Base-by-base conservation (phyloP, 2,329 filamentous ascomycete species). In the Colletotrichum endophyticum region DNA sequence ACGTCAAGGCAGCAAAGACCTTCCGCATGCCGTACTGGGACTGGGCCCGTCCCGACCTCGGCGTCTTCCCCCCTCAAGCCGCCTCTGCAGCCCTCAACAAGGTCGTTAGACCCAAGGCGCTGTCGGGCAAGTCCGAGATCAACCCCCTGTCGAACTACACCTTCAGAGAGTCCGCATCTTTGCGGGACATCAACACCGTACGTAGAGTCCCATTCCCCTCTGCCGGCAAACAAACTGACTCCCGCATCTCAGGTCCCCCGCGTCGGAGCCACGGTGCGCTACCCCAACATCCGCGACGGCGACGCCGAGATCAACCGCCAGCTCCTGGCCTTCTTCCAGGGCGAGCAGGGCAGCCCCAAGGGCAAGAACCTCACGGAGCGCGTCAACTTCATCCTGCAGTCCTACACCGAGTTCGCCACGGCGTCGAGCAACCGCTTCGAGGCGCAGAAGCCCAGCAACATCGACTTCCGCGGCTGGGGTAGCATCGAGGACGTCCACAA, bases 401-500 rank as follows among this genome's bases (percentile, higher is more conserved):
- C 75, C 19, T 77, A 77, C 49, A 53, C 27, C n/a, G 72, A 75
- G 59, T 77, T 66, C n/a, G 72, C 63, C 16, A 56, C 72, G 15
- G 30, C n/a, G 22, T 72, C 72, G 16, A 57, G 44, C 66, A 77
- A 77, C 32, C 30, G 66, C 12, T 77, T 75, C 66, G 62, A 71
- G 16, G 63, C 71, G 3, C 32, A 53, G 19, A 32, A 66, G 25
- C 67, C 62, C 25, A 57, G 61, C 5, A 32, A 56, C 30, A 64
- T 64, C 39, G 32, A 77, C 28, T 76, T 76, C 36, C 25, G 56
- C 32, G 75, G 27, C 19, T 77, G 72, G 66, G 75, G 75, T 0
- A 75, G 72, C 11, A 76, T 87, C 11, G 86, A 88, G 79, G 83
- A 81, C 67, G 80, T 86, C 49, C 86, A 87, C 72, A 86, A 87